Percentiles rank a stretch among this genome's conserved stretches.
These are phyloP conservation scores for Quercus ilex DNA, from an alignment of 306 rosid species.

Conservation along the genomic window DNA sequence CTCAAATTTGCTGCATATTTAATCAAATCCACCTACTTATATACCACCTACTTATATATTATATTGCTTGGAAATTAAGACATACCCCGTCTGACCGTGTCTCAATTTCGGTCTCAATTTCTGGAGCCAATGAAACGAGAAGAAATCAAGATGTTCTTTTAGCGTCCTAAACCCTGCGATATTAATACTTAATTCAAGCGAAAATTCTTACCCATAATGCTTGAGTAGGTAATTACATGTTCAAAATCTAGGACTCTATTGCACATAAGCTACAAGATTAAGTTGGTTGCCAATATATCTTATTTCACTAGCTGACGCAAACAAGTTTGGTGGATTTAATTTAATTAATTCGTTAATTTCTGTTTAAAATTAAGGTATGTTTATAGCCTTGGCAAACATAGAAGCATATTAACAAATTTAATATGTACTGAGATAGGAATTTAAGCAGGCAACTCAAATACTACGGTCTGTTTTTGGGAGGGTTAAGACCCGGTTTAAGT, in stretches of 20 bases:
- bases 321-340: neutral
- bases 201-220: neutral
- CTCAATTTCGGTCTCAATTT: neutral
- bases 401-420: too few relatives aligned
- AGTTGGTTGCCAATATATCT: neutral
- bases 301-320: neutral
- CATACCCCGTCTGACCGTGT: neutral
- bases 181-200: neutral
- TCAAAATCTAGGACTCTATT: neutral
- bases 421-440: too few relatives aligned
- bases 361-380: neutral
- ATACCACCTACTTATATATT: neutral
- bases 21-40: neutral
- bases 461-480: too few relatives aligned
- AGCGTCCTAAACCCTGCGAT: neutral
- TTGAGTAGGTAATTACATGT: neutral
- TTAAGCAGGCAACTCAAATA: too few relatives aligned
- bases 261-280: neutral
- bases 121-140: neutral
- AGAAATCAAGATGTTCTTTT: neutral
- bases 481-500: too few relatives aligned
- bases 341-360: neutral
- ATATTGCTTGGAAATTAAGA: neutral
- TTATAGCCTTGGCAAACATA: too few relatives aligned
- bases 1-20: neutral